Conservation (phyloP, 1,139 yeast species). For the Debaryomycetaceae sp. region DNA sequence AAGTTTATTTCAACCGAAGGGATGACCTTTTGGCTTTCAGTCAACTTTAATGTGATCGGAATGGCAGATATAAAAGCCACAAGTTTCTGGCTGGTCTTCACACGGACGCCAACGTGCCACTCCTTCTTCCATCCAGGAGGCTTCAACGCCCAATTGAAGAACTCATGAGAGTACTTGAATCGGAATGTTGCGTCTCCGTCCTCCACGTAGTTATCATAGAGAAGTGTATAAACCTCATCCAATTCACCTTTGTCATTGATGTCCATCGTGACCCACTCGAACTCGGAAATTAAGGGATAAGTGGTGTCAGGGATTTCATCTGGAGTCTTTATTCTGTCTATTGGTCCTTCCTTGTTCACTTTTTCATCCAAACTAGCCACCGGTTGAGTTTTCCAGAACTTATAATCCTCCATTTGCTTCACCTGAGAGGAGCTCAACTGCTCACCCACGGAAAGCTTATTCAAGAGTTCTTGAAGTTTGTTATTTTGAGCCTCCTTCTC, state of each 20-base stretch:
- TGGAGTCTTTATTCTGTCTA: constrained; percentile 63
- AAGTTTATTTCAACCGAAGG: constrained; percentile 88
- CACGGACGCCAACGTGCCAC: constrained; percentile 95
- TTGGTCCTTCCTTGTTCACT: constrained; percentile 75
- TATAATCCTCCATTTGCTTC: constrained; percentile 79
- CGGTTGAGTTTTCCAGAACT: constrained; percentile 98
- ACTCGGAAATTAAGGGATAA: constrained; percentile 66
- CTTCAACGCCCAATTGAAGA: constrained; percentile 88
- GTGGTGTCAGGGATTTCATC: constrained; percentile 71
- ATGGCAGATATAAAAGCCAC: constrained; percentile 93
- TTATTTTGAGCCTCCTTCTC: constrained; percentile 18
- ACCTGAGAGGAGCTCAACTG: constrained; percentile 53
- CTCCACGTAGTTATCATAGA: constrained; percentile 90
- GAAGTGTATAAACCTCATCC: constrained; percentile 70
- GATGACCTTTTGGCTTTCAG: constrained; percentile 45
- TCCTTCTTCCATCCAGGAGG: constrained; percentile 91
- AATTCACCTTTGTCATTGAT: constrained; percentile 55
- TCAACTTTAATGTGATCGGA: constrained; percentile 68
- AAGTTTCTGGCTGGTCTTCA: constrained; percentile 65
- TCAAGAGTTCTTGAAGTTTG: constrained; percentile 48
- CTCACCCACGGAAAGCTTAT: constrained; percentile 51
- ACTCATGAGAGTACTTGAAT: constrained; percentile 80
- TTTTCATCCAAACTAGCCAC: constrained; percentile 74
- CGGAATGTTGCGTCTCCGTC: constrained; percentile 90
- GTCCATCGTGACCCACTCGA: constrained; percentile 87